phyloP scores from a whole-genome alignment of 257 asterid genomes.

The Eustoma russellianum region DNA sequence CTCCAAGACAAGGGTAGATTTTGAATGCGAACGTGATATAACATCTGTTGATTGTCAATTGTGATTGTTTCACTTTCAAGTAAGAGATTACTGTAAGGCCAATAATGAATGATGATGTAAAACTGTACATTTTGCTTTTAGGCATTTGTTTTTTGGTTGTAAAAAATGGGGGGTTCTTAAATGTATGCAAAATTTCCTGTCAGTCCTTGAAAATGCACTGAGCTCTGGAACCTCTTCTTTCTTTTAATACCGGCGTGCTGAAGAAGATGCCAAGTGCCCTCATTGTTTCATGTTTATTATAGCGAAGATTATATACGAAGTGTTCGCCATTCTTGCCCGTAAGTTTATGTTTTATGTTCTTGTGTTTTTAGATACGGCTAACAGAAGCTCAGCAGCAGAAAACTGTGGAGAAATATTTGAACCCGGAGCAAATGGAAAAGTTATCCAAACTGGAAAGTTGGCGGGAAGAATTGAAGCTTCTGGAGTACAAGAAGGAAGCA shows the following conservation, averaged over 20 bases:
- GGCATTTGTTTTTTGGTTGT: too few relatives aligned
- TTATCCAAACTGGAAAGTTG: conserved; percentile 70
- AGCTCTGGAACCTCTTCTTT: too few relatives aligned
- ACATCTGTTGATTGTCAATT: too few relatives aligned
- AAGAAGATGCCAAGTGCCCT: background rate
- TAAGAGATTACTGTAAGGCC: too few relatives aligned
- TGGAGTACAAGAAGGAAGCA: conserved; percentile 55
- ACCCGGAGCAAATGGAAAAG: conserved; percentile 77
- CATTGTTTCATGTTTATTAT: background rate
- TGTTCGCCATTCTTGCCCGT: background rate
- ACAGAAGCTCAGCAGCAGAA: conserved; percentile 85
- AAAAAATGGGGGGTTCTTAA: too few relatives aligned
- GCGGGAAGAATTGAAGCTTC: conserved; percentile 77
- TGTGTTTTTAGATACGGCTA: conserved; percentile 49
- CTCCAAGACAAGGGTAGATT: too few relatives aligned
- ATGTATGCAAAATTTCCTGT: too few relatives aligned
- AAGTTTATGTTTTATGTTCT: background rate
- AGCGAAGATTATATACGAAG: background rate
- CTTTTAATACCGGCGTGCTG: background rate
- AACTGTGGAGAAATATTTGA: conserved; percentile 42
- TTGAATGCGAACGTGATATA: too few relatives aligned
- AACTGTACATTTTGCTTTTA: too few relatives aligned
- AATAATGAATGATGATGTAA: too few relatives aligned
- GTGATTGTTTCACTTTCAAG: too few relatives aligned
- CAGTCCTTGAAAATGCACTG: too few relatives aligned